Conservation (phyloP, 169 alveolate genomes). For the Eimeria maxima region DNA sequence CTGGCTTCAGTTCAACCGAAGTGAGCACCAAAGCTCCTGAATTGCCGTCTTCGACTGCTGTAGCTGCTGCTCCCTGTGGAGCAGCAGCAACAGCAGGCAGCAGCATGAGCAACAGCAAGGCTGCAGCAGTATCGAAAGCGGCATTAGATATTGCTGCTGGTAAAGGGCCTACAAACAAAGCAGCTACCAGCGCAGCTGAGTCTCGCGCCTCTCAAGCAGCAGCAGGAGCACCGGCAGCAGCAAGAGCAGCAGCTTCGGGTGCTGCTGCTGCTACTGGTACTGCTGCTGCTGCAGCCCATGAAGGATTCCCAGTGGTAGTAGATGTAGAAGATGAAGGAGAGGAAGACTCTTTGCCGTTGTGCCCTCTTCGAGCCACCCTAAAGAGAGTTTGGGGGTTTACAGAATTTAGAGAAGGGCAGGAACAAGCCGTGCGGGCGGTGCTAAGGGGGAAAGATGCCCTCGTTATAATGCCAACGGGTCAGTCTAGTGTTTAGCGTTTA, state of each 20-base stretch:
- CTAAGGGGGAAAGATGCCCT: constrained; percentile 89
- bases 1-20: not conserved
- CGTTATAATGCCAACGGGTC: constrained; percentile 93
- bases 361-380: not conserved
- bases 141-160: not conserved
- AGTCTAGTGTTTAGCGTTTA: not conserved
- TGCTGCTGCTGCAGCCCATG: no score
- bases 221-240: constrained; percentile 59
- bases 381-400: constrained; percentile 49
- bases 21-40: no score
- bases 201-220: constrained; percentile 19
- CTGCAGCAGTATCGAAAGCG: not conserved
- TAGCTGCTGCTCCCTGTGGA: no score
- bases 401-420: constrained; percentile 70
- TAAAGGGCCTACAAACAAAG: not conserved
- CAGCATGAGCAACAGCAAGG: not conserved
- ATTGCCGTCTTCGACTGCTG: not conserved
- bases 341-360: constrained; percentile 29
- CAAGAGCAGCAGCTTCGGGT: not conserved
- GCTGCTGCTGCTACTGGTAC: no score
- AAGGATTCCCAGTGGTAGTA: not conserved
- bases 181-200: not conserved
- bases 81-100: no score
- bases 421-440: constrained; percentile 62
- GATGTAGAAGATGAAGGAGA: constrained; percentile 26